A percentile compares a stretch with the other conserved stretches of the same genome.
Conservation (phyloP, 1,284 basidiomycete genomes). For the Leccinum subrobustum region DNA sequence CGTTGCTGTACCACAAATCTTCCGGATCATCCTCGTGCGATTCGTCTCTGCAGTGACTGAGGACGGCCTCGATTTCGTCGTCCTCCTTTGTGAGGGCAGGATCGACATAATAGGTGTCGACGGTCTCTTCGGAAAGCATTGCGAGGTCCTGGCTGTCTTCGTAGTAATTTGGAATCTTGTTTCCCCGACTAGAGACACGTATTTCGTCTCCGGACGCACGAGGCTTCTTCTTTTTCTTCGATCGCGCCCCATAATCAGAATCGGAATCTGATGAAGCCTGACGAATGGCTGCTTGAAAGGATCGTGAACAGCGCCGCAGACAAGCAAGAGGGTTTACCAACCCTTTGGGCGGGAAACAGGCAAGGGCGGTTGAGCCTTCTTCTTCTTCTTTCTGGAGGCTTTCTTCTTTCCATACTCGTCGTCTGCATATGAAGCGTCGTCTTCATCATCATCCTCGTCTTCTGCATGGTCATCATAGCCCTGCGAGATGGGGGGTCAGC, state of each 20-base stretch:
- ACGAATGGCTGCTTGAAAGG: constrained; percentile 44
- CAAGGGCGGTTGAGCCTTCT: constrained; percentile 40
- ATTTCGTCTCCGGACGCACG: constrained; percentile 62
- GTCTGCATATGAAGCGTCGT: constrained; percentile 75
- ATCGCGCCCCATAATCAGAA: constrained; percentile 84
- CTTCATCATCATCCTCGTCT: constrained; percentile 55
- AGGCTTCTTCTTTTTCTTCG: constrained; percentile 82
- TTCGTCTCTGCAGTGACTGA: constrained; percentile 82
- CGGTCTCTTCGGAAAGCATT: constrained; percentile 66
- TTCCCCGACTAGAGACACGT: constrained; percentile 79
- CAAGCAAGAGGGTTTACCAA: constrained; percentile 30
- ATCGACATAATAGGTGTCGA: constrained; percentile 53
- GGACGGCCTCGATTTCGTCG: constrained; percentile 88
- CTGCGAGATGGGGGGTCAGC: constrained; percentile 38
- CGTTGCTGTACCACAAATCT: constrained; percentile 83
- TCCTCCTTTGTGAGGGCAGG: constrained; percentile 62
- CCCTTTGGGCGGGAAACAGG: constrained; percentile 57
- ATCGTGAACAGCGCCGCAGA: constrained; percentile 33
- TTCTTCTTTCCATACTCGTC: constrained; percentile 75
- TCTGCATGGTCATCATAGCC: constrained; percentile 65
- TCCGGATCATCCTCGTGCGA: constrained; percentile 70
- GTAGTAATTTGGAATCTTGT: constrained; percentile 81
- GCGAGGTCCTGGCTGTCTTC: constrained; percentile 84
- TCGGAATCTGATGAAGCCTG: constrained; percentile 67
- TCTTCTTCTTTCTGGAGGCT: constrained; percentile 65